Percentiles rank a stretch among this genome's conserved stretches.
Evolutionary conservation across 1,284 basidiomycete genomes (phyloP).

Genomic region (Mycosarcoma mackinlayi): DNA sequence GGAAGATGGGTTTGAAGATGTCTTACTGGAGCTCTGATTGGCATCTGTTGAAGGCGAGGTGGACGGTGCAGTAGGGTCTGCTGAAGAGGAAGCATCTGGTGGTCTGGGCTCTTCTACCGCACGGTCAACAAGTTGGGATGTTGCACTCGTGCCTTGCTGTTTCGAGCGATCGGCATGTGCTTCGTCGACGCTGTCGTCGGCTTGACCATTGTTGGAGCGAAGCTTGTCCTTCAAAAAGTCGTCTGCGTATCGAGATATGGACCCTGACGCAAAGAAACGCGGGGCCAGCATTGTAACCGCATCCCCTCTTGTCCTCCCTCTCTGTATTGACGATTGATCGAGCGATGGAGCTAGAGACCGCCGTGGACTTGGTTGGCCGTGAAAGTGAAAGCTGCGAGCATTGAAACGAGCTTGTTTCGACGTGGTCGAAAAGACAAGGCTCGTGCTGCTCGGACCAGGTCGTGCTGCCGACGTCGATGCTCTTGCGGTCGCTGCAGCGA

Average conservation of each 20-base stretch:
- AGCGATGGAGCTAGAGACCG: no score
- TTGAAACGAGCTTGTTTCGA: neutral
- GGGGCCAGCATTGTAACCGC: neutral
- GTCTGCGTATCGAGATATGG: slow-evolving; percentile 11
- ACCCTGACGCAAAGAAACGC: slow-evolving; percentile 5
- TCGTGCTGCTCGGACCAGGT: slow-evolving; percentile 5
- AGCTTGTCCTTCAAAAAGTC: slow-evolving; percentile 3
- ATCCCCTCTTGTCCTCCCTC: neutral
- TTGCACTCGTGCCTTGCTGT: neutral
- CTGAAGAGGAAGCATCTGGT: neutral
- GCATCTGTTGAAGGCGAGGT: neutral
- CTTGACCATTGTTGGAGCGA: neutral
- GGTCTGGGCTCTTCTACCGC: neutral
- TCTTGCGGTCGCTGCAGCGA: no score
- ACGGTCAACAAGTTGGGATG: neutral
- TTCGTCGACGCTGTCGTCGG: neutral
- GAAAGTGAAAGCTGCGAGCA: no score
- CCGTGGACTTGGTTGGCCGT: no score
- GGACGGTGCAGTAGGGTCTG: neutral
- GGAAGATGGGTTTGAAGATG: neutral
- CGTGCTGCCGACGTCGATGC: neutral
- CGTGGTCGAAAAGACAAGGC: neutral
- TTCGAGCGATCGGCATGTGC: no score
- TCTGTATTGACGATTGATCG: no score
- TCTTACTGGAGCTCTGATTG: neutral